Evolutionary conservation across 306 rosid species (phyloP).

Genomic region (Senna siamea): DNA sequence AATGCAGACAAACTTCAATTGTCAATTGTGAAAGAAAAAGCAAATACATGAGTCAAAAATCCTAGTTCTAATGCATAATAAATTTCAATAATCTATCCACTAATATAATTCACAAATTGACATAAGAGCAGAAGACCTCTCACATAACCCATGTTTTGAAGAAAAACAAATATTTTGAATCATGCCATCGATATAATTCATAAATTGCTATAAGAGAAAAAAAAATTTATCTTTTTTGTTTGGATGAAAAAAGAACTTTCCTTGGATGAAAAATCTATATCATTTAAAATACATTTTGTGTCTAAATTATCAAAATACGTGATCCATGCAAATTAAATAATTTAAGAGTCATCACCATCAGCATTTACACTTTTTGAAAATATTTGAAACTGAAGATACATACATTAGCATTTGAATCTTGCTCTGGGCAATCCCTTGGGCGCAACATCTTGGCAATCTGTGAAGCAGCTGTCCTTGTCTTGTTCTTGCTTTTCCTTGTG

Average conservation of each 20-base stretch:
- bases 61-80: not conserved
- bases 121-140: not conserved
- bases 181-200: not conserved
- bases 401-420: slow-evolving; percentile 38
- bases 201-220: not conserved
- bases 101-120: not conserved
- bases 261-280: no score
- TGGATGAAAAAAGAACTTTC: no score
- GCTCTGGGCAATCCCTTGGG: slow-evolving; percentile 44
- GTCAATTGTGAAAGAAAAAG: not conserved
- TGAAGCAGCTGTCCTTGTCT: slow-evolving; percentile 78
- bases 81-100: not conserved
- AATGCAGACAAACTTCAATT: not conserved
- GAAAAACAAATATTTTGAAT: not conserved
- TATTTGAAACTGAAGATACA: not conserved
- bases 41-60: not conserved
- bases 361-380: not conserved
- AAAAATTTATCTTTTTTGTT: no score
- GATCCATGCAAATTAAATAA: not conserved
- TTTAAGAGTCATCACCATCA: not conserved
- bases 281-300: not conserved
- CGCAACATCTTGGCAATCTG: slow-evolving; percentile 76
- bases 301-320: not conserved
- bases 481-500: slow-evolving; percentile 58
- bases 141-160: not conserved